Evolutionary conservation across 257 asterid genomes (phyloP).

Genomic region (Jasminum sambac): DNA sequence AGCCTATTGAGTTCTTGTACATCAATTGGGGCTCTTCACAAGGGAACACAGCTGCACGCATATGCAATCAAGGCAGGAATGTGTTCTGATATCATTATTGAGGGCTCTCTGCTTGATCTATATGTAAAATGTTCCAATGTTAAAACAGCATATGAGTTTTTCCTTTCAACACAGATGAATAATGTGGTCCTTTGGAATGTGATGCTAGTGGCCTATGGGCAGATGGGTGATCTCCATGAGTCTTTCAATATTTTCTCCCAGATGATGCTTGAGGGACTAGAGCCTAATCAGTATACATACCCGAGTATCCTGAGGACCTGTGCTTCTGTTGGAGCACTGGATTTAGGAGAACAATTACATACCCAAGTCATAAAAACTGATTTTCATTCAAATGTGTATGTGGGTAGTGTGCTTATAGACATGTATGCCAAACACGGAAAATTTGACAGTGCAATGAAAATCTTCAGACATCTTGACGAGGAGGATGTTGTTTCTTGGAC

Average conservation of each 20-base stretch:
- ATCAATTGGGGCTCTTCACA: constrained; percentile 54
- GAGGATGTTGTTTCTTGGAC: constrained; percentile 89
- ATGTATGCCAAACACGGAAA: constrained; percentile 79
- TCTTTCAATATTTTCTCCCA: constrained; percentile 54
- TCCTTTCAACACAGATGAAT: constrained; percentile 48
- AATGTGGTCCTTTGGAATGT: constrained; percentile 87
- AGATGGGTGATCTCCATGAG: constrained; percentile 60
- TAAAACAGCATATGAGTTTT: constrained; percentile 59
- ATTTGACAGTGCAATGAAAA: constrained; percentile 61
- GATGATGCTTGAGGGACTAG: constrained; percentile 58
- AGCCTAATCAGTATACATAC: constrained; percentile 79
- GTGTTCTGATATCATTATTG: constrained; percentile 65
- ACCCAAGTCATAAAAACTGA: constrained; percentile 72
- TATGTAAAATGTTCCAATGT: constrained; percentile 78
- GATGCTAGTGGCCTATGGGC: constrained; percentile 91
- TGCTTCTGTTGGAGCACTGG: constrained; percentile 62
- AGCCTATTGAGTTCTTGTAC: constrained; percentile 66
- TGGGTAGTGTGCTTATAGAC: constrained; percentile 84
- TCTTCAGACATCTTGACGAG: constrained; percentile 62
- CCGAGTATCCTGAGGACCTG: constrained; percentile 86
- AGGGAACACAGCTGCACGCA: constrained; percentile 75
- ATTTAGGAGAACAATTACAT: constrained; percentile 82
- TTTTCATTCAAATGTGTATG: constrained; percentile 70
- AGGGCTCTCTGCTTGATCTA: constrained; percentile 85
- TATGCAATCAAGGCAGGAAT: constrained; percentile 74